phyloP scores from a whole-genome alignment of 2,329 filamentous ascomycete genomes.

The Arthroderma sp. region DNA sequence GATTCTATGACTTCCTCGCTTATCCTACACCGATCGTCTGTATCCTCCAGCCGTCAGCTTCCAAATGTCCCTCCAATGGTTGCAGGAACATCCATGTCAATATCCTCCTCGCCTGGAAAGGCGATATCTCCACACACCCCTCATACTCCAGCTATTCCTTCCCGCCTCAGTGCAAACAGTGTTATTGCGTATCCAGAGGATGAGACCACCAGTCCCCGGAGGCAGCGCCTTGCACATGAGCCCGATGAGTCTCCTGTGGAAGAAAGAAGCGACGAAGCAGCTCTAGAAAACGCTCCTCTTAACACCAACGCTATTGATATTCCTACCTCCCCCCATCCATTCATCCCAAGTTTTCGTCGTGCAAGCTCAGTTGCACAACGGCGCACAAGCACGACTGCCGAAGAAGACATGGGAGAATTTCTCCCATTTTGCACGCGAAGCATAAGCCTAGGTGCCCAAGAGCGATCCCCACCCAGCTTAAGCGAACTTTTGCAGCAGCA shows the following conservation, averaged over 20 bases:
- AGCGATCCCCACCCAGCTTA: conserved; percentile 20
- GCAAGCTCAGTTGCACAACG: conserved; percentile 33
- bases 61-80: conserved; percentile 49
- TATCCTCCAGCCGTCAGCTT: conserved; percentile 61
- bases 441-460: conserved; percentile 33
- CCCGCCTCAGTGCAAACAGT: conserved; percentile 80
- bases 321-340: conserved; percentile 33
- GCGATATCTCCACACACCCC: conserved; percentile 81
- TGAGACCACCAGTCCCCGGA: conserved; percentile 14
- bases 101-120: conserved; percentile 79
- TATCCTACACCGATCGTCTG: conserved; percentile 69
- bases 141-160: conserved; percentile 86
- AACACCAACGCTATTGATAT: conserved; percentile 36
- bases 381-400: conserved; percentile 18
- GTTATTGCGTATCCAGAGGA: conserved; percentile 54
- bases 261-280: conserved; percentile 25
- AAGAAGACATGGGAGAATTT: conserved; percentile 32
- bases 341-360: conserved; percentile 28
- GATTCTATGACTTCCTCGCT: conserved; percentile 89
- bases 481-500: conserved; percentile 21
- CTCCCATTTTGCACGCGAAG: conserved; percentile 34
- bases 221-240: conserved; percentile 17
- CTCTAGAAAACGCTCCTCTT: conserved; percentile 20
- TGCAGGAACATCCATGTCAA: conserved; percentile 48
- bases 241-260: conserved; percentile 22